Base-by-base conservation (phyloP, 164 flowering plant genomes). In the Aristolochia fimbriata region DNA sequence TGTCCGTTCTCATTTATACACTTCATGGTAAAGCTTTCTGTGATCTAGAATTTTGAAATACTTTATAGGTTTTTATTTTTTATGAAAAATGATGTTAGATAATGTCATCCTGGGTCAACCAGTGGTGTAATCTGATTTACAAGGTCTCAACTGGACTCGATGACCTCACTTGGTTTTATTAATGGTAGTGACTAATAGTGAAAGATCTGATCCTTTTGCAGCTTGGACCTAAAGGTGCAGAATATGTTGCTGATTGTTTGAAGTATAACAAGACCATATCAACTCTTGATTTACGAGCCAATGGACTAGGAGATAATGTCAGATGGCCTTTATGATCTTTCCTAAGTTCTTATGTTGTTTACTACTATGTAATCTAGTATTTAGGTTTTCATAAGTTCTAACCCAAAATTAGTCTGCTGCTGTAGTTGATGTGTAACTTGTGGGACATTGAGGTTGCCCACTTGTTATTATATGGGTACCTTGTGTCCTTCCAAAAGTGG, bases 141-240 rank as follows among this genome's bases (percentile, higher is more conserved):
- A 6, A 6, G 43, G 43, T 37, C 30, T 37, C 43, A 37, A 27
- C 30, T 27, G 30, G 30, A 27, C 30, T 37, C 12, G 1, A 1
- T 37, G 11, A 10, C 8, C 43, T 37, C 9, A 10, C 9, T 37
- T 10, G 43, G 43, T 37, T 37, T 37, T 3, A 0, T 37, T 37
- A 37, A 37, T 37, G 43, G 12, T 7, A 37, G 11, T 37, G 12
- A 37, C 43, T 47, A 6, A 48, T 37, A 33, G 21, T 37, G 43
- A n/a, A 49, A 30, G 31, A 17, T 6, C 6, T 17, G n/a, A 16
- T 10, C 2, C 14, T 63, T 45, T 68, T 76, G 71, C 88, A 94
- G 99, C 84, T 94, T 47, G 96, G 96, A 62, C 77, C 79, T 47
- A 88, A 81, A 62, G 99, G 99, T 63, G 89, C 93, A 51, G 99